phyloP scores from a whole-genome alignment of 306 rosid species.

The Biancaea sappan region DNA sequence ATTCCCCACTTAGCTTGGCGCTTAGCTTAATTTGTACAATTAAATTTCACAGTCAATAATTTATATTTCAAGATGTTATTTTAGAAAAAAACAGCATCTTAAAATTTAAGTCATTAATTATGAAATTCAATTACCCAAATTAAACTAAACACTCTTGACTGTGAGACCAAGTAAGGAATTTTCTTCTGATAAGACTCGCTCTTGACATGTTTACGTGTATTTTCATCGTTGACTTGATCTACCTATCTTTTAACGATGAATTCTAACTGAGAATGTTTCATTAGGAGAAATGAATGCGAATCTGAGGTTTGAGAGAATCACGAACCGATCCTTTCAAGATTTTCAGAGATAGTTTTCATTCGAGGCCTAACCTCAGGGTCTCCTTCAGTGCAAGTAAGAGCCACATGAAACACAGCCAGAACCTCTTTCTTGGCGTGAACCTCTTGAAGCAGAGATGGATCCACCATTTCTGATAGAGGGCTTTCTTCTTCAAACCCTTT shows the following conservation, averaged over 20 bases:
- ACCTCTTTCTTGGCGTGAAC: slow-evolving; percentile 94
- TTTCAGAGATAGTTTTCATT: slow-evolving; percentile 91
- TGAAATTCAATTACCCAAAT: too few relatives aligned
- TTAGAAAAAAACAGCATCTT: too few relatives aligned
- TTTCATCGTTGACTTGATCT: background rate
- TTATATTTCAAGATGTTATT: too few relatives aligned
- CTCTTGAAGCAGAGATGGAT: slow-evolving; percentile 81
- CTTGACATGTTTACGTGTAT: background rate
- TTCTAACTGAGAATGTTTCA: background rate
- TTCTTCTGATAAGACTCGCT: too few relatives aligned
- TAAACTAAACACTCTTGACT: too few relatives aligned
- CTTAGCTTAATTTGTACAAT: too few relatives aligned
- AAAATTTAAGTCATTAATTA: too few relatives aligned
- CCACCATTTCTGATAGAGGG: slow-evolving; percentile 91
- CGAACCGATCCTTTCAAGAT: slow-evolving; percentile 71
- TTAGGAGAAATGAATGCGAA: slow-evolving; percentile 26
- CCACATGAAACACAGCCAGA: slow-evolving; percentile 81
- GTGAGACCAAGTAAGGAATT: too few relatives aligned
- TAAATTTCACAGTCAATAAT: too few relatives aligned
- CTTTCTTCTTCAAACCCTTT: slow-evolving; percentile 91
- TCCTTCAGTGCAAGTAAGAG: slow-evolving; percentile 83
- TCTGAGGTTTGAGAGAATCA: slow-evolving; percentile 16
- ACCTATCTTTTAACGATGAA: background rate
- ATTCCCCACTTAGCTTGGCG: too few relatives aligned
- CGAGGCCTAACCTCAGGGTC: slow-evolving; percentile 89